phyloP scores from a whole-genome alignment of 805 yeast species.

The Torulaspora indica region DNA sequence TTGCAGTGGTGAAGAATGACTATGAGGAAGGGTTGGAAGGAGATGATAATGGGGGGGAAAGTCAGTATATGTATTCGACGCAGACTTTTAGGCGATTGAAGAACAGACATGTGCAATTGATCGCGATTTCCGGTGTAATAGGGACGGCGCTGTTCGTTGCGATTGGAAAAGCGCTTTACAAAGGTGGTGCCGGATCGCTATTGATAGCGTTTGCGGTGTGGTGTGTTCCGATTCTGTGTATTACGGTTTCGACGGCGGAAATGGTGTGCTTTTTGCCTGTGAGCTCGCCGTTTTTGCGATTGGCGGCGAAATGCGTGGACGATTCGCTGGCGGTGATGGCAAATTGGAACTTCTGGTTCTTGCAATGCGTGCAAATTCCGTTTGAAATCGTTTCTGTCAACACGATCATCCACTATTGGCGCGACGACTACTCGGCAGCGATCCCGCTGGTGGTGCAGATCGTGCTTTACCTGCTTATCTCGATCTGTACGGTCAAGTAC shows the following conservation, averaged over 20 bases:
- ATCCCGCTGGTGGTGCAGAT: constrained; percentile 63
- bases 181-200: constrained; percentile 67
- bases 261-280: constrained; percentile 73
- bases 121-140: constrained; percentile 77
- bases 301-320: constrained; percentile 73
- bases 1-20: neutral
- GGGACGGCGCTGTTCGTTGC: constrained; percentile 78
- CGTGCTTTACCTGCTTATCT: constrained; percentile 56
- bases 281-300: constrained; percentile 67
- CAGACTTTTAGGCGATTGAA: constrained; percentile 47
- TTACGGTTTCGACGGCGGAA: constrained; percentile 72
- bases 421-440: constrained; percentile 68
- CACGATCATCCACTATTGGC: constrained; percentile 75
- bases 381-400: constrained; percentile 80
- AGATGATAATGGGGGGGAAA: constrained; percentile 5
- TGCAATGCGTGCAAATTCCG: constrained; percentile 74
- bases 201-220: constrained; percentile 62
- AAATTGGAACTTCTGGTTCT: constrained; percentile 76
- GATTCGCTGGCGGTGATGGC: constrained; percentile 69
- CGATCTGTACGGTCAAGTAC: constrained; percentile 64
- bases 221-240: constrained; percentile 63
- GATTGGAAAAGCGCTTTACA: constrained; percentile 56
- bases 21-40: constrained; percentile 3
- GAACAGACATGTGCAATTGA: constrained; percentile 70
- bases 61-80: constrained; percentile 18